Evolutionary conservation across 768 basidiomycete genomes (phyloP).

Genomic region (Mycena epipterygia): DNA sequence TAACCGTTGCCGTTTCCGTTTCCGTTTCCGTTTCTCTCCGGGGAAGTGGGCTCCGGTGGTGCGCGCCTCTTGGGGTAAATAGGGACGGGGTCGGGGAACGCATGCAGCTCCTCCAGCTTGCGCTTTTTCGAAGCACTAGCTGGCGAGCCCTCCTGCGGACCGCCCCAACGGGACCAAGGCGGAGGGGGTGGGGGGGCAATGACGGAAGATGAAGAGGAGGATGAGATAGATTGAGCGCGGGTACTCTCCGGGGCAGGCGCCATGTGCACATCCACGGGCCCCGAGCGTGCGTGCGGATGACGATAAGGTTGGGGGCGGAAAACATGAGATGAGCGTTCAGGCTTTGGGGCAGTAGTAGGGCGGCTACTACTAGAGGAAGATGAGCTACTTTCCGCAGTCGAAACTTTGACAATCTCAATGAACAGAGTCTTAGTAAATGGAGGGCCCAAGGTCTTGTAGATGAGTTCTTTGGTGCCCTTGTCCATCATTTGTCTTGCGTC

Average conservation of each 20-base stretch:
- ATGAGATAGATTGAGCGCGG: not conserved
- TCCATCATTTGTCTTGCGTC: slow-evolving; percentile 83
- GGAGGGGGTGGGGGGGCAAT: slow-evolving; percentile 18
- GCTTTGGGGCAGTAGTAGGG: not conserved
- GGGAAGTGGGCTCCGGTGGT: slow-evolving; percentile 10
- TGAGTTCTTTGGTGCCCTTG: slow-evolving; percentile 76
- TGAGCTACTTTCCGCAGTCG: slow-evolving; percentile 1
- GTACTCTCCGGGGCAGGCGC: not conserved
- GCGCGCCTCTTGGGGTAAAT: slow-evolving; percentile 35
- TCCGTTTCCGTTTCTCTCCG: slow-evolving; percentile 23
- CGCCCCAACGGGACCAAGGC: slow-evolving; percentile 29
- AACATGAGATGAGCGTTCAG: slow-evolving; percentile 21
- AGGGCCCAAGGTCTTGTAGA: slow-evolving; percentile 75
- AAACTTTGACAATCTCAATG: slow-evolving; percentile 74
- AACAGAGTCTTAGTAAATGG: slow-evolving; percentile 79
- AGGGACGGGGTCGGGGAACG: slow-evolving; percentile 33
- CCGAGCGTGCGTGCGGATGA: slow-evolving; percentile 27
- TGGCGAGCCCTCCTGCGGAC: slow-evolving; percentile 9
- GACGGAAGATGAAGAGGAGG: slow-evolving; percentile 2
- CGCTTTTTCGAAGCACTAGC: slow-evolving; percentile 31
- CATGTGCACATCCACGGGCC: slow-evolving; percentile 8
- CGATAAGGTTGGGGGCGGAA: slow-evolving; percentile 33
- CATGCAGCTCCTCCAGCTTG: slow-evolving; percentile 35
- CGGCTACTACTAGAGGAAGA: not conserved
- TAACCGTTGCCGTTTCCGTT: slow-evolving; percentile 11